Conservation (phyloP, 177 flowering plant species). For the Vitis hybrid region DNA sequence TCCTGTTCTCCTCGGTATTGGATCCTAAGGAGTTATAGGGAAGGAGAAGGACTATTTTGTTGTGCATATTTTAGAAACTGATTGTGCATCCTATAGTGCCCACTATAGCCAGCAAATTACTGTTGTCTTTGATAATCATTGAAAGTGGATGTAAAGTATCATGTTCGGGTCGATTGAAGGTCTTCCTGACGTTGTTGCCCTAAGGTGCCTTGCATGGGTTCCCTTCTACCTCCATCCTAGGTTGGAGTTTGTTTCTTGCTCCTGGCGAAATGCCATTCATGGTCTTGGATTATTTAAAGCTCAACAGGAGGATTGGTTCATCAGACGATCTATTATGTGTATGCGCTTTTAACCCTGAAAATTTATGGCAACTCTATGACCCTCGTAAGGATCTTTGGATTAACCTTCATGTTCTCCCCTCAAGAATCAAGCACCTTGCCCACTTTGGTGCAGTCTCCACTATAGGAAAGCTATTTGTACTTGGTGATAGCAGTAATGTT, state of each 20-base stretch:
- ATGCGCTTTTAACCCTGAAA: slow-evolving; percentile 83
- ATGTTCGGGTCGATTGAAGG: slow-evolving; percentile 94
- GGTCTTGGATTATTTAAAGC: slow-evolving; percentile 73
- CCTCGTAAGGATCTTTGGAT: slow-evolving; percentile 78
- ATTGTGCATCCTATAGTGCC: background rate
- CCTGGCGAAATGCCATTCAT: slow-evolving; percentile 74
- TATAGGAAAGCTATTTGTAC: slow-evolving; percentile 75
- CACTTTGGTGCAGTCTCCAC: slow-evolving; percentile 78
- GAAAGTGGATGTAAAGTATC: slow-evolving; percentile 25
- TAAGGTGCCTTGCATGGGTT: slow-evolving; percentile 86
- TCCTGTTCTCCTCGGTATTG: background rate
- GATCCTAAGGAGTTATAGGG: background rate
- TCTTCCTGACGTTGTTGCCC: slow-evolving; percentile 85
- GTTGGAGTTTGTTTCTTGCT: slow-evolving; percentile 78
- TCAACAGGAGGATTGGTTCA: slow-evolving; percentile 63
- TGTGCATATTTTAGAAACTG: too few species aligned
- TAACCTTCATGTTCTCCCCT: slow-evolving; percentile 77
- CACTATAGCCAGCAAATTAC: background rate
- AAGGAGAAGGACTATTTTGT: too few species aligned
- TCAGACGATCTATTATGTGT: slow-evolving; percentile 75
- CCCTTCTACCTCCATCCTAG: slow-evolving; percentile 71
- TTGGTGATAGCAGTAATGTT: slow-evolving; percentile 94
- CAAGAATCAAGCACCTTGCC: slow-evolving; percentile 77
- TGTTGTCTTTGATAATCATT: background rate
- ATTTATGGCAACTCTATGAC: slow-evolving; percentile 90